Evolutionary conservation across 2,329 filamentous ascomycete genomes (phyloP).

Genomic region (Penicillium janthinellum): DNA sequence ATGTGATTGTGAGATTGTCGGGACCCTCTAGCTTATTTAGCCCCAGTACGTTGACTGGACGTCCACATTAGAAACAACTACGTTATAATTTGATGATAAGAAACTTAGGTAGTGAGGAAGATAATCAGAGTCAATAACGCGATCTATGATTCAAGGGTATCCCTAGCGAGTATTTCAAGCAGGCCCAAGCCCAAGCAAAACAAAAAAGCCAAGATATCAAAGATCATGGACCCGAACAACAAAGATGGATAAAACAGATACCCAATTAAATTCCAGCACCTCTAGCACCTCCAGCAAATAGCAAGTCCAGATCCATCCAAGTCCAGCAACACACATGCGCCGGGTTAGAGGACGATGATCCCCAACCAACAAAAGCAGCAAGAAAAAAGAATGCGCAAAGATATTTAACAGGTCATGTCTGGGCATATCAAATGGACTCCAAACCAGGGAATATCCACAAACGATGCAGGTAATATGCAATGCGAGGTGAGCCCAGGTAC

Average conservation of each 20-base stretch:
- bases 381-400: conserved; percentile 4
- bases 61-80: too few species aligned
- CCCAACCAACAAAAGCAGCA: neutral
- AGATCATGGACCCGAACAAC: neutral
- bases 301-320: neutral
- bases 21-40: too few species aligned
- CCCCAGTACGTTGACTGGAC: too few species aligned
- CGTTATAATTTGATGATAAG: too few species aligned
- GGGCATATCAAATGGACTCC: conserved; percentile 23
- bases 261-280: neutral
- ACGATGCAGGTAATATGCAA: conserved; percentile 16
- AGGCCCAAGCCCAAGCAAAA: conserved; percentile 6
- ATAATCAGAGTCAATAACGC: conserved; percentile 7
- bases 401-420: conserved; percentile 27
- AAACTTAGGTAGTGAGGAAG: too few species aligned
- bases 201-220: neutral
- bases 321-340: neutral
- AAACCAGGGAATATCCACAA: conserved; percentile 25
- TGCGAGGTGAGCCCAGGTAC: conserved; percentile 7
- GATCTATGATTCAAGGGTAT: conserved; percentile 22
- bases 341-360: neutral
- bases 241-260: neutral
- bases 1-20: too few species aligned
- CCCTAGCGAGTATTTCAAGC: conserved; percentile 10
- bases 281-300: conserved; percentile 2